phyloP scores from a whole-genome alignment of 345 rosid genomes.

The Mercurialis annua region DNA sequence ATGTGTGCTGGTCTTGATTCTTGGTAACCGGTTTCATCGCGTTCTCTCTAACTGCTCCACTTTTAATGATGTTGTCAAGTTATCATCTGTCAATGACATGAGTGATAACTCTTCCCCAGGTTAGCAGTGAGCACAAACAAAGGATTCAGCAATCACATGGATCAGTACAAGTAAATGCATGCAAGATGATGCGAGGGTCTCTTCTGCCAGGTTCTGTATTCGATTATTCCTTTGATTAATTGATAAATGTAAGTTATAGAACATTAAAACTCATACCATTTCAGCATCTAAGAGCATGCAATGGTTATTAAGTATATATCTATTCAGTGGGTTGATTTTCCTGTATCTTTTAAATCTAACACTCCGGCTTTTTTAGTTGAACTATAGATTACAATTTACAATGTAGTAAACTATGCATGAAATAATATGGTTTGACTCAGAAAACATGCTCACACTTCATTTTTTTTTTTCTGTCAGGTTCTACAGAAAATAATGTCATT shows the following conservation, averaged over 20 bases:
- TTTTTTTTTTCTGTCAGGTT: neutral
- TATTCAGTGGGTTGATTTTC: slow-evolving; percentile 1
- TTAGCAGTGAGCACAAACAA: slow-evolving; percentile 9
- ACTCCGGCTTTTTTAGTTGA: neutral
- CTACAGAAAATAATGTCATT: neutral
- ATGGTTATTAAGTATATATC: neutral
- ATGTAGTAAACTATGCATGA: neutral
- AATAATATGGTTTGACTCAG: no score
- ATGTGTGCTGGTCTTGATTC: slow-evolving; percentile 11
- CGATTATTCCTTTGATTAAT: slow-evolving; percentile 2
- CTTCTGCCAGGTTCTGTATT: slow-evolving; percentile 18
- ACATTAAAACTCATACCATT: neutral
- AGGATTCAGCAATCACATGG: slow-evolving; percentile 4
- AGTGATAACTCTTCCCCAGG: slow-evolving; percentile 5
- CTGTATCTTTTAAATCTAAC: neutral
- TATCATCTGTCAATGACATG: slow-evolving; percentile 7
- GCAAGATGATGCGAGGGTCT: slow-evolving; percentile 22
- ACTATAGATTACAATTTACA: no score
- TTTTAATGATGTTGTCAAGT: neutral
- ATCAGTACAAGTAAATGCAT: slow-evolving; percentile 4
- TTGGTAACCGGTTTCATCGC: slow-evolving; percentile 16
- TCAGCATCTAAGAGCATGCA: neutral
- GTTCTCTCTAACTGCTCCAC: neutral
- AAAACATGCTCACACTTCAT: neutral
- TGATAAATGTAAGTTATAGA: slow-evolving; percentile 16